Percentiles rank a stretch among this genome's conserved stretches.
These are phyloP conservation scores for Backusella psychrophila DNA, from an alignment of 192 early-diverging fungal genomes.

Conservation along the genomic window DNA sequence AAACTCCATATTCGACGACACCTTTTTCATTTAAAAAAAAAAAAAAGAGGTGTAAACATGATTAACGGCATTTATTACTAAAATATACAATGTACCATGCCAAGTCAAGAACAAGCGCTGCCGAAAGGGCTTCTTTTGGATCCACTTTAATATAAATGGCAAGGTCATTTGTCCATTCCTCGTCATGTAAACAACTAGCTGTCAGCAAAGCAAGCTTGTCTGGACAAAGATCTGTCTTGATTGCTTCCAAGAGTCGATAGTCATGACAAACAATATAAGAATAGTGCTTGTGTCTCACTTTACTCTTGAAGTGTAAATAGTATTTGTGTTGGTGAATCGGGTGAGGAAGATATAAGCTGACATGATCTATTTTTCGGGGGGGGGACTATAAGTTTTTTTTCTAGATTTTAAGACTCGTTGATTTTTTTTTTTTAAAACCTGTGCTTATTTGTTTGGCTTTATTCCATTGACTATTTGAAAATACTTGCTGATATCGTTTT, in stretches of 20 bases:
- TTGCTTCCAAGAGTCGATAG: neutral
- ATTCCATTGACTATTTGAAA: neutral
- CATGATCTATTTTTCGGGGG: neutral
- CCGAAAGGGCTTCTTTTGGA: neutral
- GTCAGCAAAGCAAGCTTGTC: neutral
- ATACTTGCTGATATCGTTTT: neutral
- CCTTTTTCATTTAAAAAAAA: neutral
- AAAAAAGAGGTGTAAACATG: neutral
- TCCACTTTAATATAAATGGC: neutral
- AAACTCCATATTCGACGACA: conserved; percentile 11
- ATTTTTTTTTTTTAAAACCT: neutral
- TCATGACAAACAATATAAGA: neutral
- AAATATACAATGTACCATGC: neutral
- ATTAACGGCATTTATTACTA: neutral
- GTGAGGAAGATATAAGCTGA: neutral
- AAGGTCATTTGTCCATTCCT: neutral
- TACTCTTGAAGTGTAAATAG: neutral
- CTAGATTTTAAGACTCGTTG: neutral
- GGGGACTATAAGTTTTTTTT: neutral
- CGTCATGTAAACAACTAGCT: neutral
- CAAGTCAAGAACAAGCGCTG: neutral
- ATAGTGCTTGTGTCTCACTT: neutral
- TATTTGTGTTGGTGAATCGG: neutral
- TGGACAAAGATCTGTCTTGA: neutral
- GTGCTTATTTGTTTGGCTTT: neutral